Evolutionary conservation across 2,329 filamentous ascomycete species (phyloP), one percentile per base, ranked within the genome.

Genomic region (Sporothrix euskadiensis): DNA sequence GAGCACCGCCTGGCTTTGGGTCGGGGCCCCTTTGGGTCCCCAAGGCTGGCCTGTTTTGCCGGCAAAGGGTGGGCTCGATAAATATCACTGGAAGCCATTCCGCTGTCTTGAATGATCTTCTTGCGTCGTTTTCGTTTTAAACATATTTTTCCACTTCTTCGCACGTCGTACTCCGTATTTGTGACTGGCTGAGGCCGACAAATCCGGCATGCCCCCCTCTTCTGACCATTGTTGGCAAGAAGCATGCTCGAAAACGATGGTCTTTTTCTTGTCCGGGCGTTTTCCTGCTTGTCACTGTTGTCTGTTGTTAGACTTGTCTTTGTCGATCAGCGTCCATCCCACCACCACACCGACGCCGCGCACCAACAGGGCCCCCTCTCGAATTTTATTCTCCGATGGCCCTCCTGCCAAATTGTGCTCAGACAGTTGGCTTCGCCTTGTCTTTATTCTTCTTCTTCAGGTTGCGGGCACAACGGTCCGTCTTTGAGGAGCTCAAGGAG

Each of bases 301-400:
- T 35, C 35, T 35, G 35, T 35, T 59, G 56, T 59, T 14, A 35
- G 30, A 59, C 56, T 35, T 14, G 12, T 16, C 9, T 9, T 39
- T 61, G 52, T 14, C 57, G 10, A 61, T 7, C 30, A 61, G 7
- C 54, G 22, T 3, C 57, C 35, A 4, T 41, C 59, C 35, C 32
- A 56, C 59, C 59, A 63, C 56, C 26, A 59, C 52, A 22, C 52
- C n/a, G 52, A 56, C 52, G 52, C 52, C 22, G 52, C 26, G 5
- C 57, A 39, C 61, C 39, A 44, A 47, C 61, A 63, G 35, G 9
- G 19, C n/a, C 41, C 61, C 41, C 41, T 66, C 16, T 59, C n/a
- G 32, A 47, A 22, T 47, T 47, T 66, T 66, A 66, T 66, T 66
- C 61, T 66, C 61, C 61, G 61, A 39, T 30, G 22, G 10, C 52